Evolutionary conservation across 805 yeast species (phyloP).

Genomic region (Lipomyces kockii): DNA sequence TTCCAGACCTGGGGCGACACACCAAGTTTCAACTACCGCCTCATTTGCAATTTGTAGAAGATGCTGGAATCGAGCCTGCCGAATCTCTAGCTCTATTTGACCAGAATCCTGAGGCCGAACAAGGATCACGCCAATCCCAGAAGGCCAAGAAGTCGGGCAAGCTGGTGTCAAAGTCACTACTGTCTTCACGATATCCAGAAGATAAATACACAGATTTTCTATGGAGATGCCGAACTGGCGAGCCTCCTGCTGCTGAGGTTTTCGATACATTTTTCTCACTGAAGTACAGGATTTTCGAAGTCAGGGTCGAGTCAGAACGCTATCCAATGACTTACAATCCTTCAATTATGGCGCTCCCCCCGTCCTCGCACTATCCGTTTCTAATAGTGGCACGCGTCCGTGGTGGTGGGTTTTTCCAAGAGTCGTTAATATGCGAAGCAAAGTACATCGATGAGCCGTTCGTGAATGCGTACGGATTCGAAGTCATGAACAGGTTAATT

Average conservation of each 20-base stretch:
- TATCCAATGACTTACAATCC: constrained; percentile 34
- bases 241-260: constrained; percentile 12
- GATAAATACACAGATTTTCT: constrained; percentile 9
- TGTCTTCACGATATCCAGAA: not conserved
- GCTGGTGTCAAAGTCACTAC: not conserved
- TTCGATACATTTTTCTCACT: constrained; percentile 27
- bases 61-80: not conserved
- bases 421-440: constrained; percentile 32
- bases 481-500: constrained; percentile 9
- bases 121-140: constrained; percentile 1
- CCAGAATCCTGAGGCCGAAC: not conserved
- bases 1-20: constrained; percentile 24
- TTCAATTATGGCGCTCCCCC: constrained; percentile 32
- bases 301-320: constrained; percentile 23
- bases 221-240: constrained; percentile 17
- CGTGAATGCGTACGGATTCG: constrained; percentile 21
- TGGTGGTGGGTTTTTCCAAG: constrained; percentile 26
- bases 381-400: constrained; percentile 34
- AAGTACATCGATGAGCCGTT: constrained; percentile 25
- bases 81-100: not conserved
- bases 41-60: not conserved
- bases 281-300: constrained; percentile 26
- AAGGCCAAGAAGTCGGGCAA: constrained; percentile 8
- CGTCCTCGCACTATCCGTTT: constrained; percentile 34
- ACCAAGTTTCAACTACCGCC: constrained; percentile 17